Conservation (phyloP, 129 eudicot genomes). For the Helianthus tuberosus region DNA sequence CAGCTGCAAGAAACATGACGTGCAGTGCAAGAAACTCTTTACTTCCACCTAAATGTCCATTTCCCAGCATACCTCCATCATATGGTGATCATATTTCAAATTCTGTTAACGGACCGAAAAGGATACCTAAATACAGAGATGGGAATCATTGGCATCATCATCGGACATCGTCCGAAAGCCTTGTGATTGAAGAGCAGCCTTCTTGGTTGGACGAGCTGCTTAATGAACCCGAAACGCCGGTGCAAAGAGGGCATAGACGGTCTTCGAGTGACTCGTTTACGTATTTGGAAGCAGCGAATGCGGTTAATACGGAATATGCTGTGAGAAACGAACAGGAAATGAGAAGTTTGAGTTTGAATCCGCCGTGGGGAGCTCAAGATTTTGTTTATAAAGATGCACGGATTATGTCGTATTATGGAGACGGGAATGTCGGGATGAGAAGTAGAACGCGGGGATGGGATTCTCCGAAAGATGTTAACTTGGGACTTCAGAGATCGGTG, state of each 20-base stretch:
- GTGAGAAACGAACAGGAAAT: constrained; percentile 41
- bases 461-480: constrained; percentile 40
- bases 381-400: constrained; percentile 43
- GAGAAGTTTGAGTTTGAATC: constrained; percentile 23
- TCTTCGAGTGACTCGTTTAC: constrained; percentile 86
- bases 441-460: constrained; percentile 53
- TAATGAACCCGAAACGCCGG: constrained; percentile 67
- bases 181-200: constrained; percentile 74
- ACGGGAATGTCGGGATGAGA: constrained; percentile 29
- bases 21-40: constrained; percentile 57
- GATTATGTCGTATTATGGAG: constrained; percentile 24
- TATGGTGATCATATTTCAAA: constrained; percentile 53
- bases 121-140: constrained; percentile 40
- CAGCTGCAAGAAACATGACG: constrained; percentile 57
- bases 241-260: constrained; percentile 72
- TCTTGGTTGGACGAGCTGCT: constrained; percentile 93
- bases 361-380: constrained; percentile 41
- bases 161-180: constrained; percentile 69
- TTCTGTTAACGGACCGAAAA: constrained; percentile 44
- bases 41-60: constrained; percentile 88
- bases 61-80: constrained; percentile 69
- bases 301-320: constrained; percentile 45
- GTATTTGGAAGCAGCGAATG: constrained; percentile 53
- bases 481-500: constrained; percentile 35
- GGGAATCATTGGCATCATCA: constrained; percentile 52